A percentile compares a stretch with the other conserved stretches of the same genome.
These are phyloP conservation scores for Colletotrichum plurivorum DNA, from an alignment of 2,329 filamentous ascomycete species.

Conservation along the genomic window DNA sequence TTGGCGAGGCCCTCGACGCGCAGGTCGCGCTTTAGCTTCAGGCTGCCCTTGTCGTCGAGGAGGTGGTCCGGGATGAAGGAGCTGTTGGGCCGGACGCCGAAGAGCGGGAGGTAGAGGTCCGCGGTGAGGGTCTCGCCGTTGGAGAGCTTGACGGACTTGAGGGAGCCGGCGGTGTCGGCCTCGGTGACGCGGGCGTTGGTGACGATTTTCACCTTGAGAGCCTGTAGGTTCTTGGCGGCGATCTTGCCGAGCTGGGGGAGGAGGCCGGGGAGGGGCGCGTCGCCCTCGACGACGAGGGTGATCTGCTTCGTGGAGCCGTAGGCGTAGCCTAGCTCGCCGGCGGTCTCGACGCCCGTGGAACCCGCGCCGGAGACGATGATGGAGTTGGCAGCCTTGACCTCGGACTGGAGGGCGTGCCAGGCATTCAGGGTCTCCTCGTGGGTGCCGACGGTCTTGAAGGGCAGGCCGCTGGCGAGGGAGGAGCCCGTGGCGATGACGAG, in stretches of 20 bases:
- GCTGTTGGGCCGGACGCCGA: constrained; percentile 47
- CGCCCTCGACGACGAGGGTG: constrained; percentile 41
- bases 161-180: constrained; percentile 42
- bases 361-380: constrained; percentile 57
- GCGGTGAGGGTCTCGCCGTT: constrained; percentile 45
- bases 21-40: constrained; percentile 45
- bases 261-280: constrained; percentile 38
- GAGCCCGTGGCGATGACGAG: constrained; percentile 70
- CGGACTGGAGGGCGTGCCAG: constrained; percentile 50
- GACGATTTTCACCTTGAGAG: constrained; percentile 59
- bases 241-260: constrained; percentile 53
- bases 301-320: constrained; percentile 49
- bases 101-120: constrained; percentile 50
- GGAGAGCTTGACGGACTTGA: constrained; percentile 53
- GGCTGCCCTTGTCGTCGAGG: constrained; percentile 43
- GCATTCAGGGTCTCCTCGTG: constrained; percentile 57
- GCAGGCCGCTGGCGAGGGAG: constrained; percentile 55
- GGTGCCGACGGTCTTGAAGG: constrained; percentile 63
- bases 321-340: constrained; percentile 52
- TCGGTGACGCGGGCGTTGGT: constrained; percentile 54
- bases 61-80: constrained; percentile 45
- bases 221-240: constrained; percentile 55
- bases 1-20: constrained; percentile 42
- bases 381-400: constrained; percentile 47
- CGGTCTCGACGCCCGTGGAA: constrained; percentile 54